Conservation (phyloP, 257 asterid species). For the Capsicum chinense region DNA sequence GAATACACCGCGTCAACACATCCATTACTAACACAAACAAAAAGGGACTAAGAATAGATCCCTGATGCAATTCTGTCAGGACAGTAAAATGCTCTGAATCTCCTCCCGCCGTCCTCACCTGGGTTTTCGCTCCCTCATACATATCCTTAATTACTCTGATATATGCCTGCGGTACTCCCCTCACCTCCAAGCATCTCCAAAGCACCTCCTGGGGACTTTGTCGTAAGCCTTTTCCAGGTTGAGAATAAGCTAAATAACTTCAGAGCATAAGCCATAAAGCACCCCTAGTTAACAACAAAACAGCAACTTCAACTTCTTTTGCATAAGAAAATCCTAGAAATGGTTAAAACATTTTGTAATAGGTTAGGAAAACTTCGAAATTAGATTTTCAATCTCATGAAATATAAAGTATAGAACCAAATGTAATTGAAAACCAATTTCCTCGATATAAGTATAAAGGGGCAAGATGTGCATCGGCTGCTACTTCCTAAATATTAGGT, state of each 20-base stretch:
- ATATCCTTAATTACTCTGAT: no score
- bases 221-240: no score
- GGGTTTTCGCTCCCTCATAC: no score
- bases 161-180: no score
- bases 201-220: no score
- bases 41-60: no score
- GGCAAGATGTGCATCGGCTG: neutral
- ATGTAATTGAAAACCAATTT: neutral
- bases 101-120: no score
- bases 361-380: slow-evolving; percentile 6
- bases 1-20: no score
- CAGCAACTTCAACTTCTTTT: neutral
- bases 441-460: neutral
- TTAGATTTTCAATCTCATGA: neutral
- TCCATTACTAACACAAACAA: no score
- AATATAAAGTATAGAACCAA: neutral
- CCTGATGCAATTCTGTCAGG: no score
- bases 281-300: neutral
- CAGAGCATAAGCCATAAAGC: neutral
- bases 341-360: neutral
- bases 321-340: neutral
- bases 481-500: neutral
- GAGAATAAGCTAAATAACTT: neutral
- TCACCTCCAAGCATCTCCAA: no score
- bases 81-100: no score